phyloP scores from a whole-genome alignment of 345 rosid genomes.

The Acer yangbiense region DNA sequence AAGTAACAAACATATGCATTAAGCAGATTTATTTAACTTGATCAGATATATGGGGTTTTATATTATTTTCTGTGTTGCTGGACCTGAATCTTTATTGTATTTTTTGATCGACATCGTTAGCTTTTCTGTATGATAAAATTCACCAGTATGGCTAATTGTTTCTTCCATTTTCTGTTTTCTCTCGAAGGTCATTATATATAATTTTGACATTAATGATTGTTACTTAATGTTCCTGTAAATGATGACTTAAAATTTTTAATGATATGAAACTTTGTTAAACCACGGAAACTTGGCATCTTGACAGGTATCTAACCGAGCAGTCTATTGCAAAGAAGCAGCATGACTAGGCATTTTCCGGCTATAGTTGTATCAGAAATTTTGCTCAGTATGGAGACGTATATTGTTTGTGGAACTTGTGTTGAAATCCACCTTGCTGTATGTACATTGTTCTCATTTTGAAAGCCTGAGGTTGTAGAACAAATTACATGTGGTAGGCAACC shows the following conservation, averaged over 20 bases:
- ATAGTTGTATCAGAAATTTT: background rate
- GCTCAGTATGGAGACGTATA: background rate
- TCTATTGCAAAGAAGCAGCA: slow-evolving; percentile 29
- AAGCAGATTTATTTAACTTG: background rate
- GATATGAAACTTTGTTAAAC: slow-evolving; percentile 3
- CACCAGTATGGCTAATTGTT: background rate
- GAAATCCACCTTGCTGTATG: background rate
- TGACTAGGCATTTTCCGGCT: background rate
- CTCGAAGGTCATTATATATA: background rate
- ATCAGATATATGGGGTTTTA: background rate
- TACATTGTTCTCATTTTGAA: background rate
- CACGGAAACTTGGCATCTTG: slow-evolving; percentile 7
- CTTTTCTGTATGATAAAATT: background rate
- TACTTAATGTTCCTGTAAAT: background rate
- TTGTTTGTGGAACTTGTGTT: background rate
- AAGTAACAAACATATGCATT: background rate
- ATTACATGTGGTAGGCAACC: background rate
- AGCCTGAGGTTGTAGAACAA: background rate
- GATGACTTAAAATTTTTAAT: background rate
- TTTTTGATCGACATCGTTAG: background rate
- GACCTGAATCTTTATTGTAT: background rate
- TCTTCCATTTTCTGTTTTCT: background rate
- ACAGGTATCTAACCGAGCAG: slow-evolving; percentile 50
- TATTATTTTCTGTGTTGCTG: background rate
- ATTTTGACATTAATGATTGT: background rate